Evolutionary conservation across 2,329 filamentous ascomycete species (phyloP).

Genomic region (Arthroderma sp.): DNA sequence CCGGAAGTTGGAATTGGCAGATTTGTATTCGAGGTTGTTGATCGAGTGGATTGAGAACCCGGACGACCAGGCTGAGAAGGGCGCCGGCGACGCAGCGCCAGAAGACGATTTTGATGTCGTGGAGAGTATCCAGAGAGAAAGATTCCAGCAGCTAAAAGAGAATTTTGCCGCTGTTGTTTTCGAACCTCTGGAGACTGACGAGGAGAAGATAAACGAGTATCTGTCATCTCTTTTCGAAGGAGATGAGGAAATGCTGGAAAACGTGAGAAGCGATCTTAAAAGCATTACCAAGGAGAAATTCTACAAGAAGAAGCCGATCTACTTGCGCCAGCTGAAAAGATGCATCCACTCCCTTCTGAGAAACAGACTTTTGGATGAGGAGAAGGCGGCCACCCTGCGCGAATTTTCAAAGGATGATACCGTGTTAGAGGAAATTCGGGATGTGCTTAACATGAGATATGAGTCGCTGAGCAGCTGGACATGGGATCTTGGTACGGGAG

Average conservation of each 20-base stretch:
- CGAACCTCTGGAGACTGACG: slow-evolving; percentile 21
- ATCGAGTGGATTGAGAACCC: slow-evolving; percentile 27
- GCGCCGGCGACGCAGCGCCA: slow-evolving; percentile 5
- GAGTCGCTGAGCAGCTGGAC: slow-evolving; percentile 30
- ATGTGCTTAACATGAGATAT: slow-evolving; percentile 33
- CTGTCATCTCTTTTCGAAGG: slow-evolving; percentile 20
- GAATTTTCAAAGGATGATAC: slow-evolving; percentile 28
- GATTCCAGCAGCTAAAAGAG: slow-evolving; percentile 25
- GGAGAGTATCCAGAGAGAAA: slow-evolving; percentile 23
- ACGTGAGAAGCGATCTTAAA: slow-evolving; percentile 18
- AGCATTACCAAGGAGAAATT: slow-evolving; percentile 12
- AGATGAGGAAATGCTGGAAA: slow-evolving; percentile 12
- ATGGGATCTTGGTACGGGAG: slow-evolving; percentile 29
- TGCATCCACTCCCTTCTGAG: slow-evolving; percentile 28
- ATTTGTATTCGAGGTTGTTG: slow-evolving; percentile 25
- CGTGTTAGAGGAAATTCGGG: slow-evolving; percentile 30
- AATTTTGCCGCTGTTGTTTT: slow-evolving; percentile 30
- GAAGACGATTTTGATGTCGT: slow-evolving; percentile 20
- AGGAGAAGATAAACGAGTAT: slow-evolving; percentile 19
- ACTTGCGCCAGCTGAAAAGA: slow-evolving; percentile 17
- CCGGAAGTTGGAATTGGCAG: slow-evolving; percentile 22
- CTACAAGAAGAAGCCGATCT: slow-evolving; percentile 19
- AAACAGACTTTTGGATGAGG: slow-evolving; percentile 31
- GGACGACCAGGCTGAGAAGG: neutral
- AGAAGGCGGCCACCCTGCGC: slow-evolving; percentile 28